Conservation (phyloP, 2,329 filamentous ascomycete species). For the Apiospora aurea region DNA sequence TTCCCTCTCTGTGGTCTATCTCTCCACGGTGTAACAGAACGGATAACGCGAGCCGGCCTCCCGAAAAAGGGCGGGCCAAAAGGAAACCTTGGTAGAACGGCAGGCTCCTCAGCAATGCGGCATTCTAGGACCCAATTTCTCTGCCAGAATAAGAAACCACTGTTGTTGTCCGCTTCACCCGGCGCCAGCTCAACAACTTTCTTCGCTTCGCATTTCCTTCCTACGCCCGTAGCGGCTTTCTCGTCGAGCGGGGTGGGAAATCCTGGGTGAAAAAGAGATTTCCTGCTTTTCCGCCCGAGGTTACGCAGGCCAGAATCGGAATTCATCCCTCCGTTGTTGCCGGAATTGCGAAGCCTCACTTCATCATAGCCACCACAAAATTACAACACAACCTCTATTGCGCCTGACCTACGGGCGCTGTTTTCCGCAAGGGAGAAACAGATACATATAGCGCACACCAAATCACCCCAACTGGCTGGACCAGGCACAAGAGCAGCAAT, state of each 20-base stretch:
- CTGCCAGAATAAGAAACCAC: constrained; percentile 11
- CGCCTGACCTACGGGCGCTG: neutral
- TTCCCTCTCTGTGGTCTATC: neutral
- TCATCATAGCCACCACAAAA: neutral
- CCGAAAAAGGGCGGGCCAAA: neutral
- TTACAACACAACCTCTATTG: neutral
- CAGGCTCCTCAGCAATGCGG: constrained; percentile 8
- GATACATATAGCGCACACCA: neutral
- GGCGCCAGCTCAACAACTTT: neutral
- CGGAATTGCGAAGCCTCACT: neutral
- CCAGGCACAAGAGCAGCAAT: constrained; percentile 38
- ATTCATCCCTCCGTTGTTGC: neutral
- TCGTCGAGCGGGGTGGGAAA: constrained; percentile 13
- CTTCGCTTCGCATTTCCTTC: neutral
- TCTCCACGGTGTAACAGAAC: neutral
- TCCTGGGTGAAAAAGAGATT: neutral
- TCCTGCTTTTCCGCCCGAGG: constrained; percentile 2
- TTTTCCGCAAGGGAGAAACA: neutral
- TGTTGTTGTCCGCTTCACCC: neutral
- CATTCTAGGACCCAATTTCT: constrained; percentile 2
- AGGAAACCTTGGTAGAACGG: neutral
- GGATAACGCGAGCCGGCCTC: neutral
- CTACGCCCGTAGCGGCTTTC: constrained; percentile 2
- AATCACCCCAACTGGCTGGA: neutral
- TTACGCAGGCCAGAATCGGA: neutral